Evolutionary conservation across 2,329 filamentous ascomycete species (phyloP), one percentile per base, ranked within the genome.

Genomic region (Beauveria bassiana): DNA sequence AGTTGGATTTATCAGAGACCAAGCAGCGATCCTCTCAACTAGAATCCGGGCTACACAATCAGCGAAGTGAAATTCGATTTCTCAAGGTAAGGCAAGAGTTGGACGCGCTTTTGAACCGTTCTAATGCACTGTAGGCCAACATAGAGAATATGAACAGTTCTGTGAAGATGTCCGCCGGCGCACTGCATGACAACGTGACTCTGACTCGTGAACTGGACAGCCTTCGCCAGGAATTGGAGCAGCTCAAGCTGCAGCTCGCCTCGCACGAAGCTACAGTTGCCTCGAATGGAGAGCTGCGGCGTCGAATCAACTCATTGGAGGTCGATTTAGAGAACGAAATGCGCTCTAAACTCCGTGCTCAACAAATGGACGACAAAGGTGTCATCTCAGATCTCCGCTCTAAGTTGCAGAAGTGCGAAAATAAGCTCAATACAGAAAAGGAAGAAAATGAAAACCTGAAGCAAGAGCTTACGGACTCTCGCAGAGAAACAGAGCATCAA

Each of bases 261-360:
- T 78, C 80, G 16, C 85, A 93, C 59, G 86, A 92, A 68, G 81
- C 83, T 2, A 77, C 90, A 12, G 78, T 96, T 18, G 80, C 88
- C 1, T 91, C 96, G 70, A 96, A 96, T 72, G 79, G 93, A 51
- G 82, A 88, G 2, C 75, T 97, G 16, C 87, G 95, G 70, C 86
- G 89, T 52, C 90, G 95, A 73, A 73, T 96, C 31, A 87, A 82
- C 69, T 86, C 87, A 1, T 74, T 93, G 2, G 89, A 96, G 72
- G 86, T 91, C 49, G 89, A 96, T 67, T 80, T 96, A 2, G 90
- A 93, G 65, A 90, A 89, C 66, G 90, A 95, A 71, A 93, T 74
- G 63, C 70, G 71, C 61, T 71, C 72, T 2, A 72, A 70, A 34
- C 67, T 72, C 31, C 69, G 70, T 16, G 66, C 69, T n/a, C 67